These are phyloP conservation scores for Prunus davidiana DNA, from an alignment of 306 rosid species.

Conservation along the genomic window DNA sequence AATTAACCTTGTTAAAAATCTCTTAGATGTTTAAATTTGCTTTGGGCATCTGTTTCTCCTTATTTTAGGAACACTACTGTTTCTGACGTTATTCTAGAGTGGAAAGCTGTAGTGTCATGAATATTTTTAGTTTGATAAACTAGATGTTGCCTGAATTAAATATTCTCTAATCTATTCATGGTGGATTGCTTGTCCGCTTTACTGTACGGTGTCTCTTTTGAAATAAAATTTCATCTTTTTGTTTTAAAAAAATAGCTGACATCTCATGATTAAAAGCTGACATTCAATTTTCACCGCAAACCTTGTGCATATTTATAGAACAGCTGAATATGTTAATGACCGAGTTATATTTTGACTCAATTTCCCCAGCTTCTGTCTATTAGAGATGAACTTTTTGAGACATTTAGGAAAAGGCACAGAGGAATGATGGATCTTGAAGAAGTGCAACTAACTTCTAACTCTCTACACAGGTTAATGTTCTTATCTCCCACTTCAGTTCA, in stretches of 20 bases:
- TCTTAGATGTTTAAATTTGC: not conserved
- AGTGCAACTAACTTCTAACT: constrained; percentile 72
- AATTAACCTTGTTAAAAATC: not conserved
- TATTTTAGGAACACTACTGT: too few relatives aligned
- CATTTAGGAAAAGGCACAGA: constrained; percentile 83
- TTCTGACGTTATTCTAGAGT: too few relatives aligned
- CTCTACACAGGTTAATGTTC: constrained; percentile 72
- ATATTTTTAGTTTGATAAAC: too few relatives aligned
- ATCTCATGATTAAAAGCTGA: not conserved
- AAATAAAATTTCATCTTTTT: too few relatives aligned
- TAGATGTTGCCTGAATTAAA: too few relatives aligned
- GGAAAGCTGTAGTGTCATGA: too few relatives aligned
- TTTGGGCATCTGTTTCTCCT: too few relatives aligned
- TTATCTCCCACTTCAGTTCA: constrained; percentile 11
- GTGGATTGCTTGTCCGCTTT: too few relatives aligned
- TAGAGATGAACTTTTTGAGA: constrained; percentile 91
- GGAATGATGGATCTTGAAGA: constrained; percentile 92
- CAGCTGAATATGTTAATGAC: not conserved
- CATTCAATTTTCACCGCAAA: not conserved
- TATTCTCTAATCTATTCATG: too few relatives aligned
- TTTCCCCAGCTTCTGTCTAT: constrained; percentile 76
- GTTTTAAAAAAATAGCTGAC: too few relatives aligned
- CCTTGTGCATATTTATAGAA: not conserved
- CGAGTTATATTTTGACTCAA: constrained; percentile 14
- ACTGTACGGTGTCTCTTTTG: too few relatives aligned